phyloP scores from a whole-genome alignment of 306 rosid species.

The Medicago truncatula region DNA sequence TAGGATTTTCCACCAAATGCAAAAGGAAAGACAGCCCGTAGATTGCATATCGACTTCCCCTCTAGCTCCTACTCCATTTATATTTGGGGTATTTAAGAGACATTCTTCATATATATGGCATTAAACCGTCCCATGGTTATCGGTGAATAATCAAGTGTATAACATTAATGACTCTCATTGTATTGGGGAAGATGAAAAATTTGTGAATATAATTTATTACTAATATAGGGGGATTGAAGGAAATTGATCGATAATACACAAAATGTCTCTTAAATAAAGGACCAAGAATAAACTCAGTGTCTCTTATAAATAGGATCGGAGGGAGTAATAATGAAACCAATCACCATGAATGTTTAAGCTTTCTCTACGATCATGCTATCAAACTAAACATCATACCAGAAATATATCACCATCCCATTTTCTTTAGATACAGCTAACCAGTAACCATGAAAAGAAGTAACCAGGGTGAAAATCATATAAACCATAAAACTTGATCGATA shows the following conservation, averaged over 20 bases:
- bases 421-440: constrained; percentile 26
- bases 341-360: background rate
- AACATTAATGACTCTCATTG: background rate
- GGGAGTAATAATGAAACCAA: constrained; percentile 1
- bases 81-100: background rate
- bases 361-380: constrained; percentile 12
- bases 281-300: background rate
- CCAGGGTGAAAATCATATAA: constrained; percentile 12
- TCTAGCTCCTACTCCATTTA: background rate
- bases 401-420: constrained; percentile 23
- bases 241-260: background rate
- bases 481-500: constrained; percentile 19
- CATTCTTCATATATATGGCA: background rate
- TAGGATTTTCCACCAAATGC: background rate
- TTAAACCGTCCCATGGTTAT: background rate
- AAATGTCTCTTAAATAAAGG: background rate
- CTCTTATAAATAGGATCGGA: background rate
- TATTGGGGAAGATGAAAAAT: background rate
- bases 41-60: background rate
- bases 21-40: background rate
- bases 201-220: background rate
- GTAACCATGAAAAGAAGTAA: background rate
- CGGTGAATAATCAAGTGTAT: background rate
- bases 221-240: background rate
- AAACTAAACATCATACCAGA: constrained; percentile 29